Evolutionary conservation across 345 rosid genomes (phyloP).

Genomic region (Viola odorata): DNA sequence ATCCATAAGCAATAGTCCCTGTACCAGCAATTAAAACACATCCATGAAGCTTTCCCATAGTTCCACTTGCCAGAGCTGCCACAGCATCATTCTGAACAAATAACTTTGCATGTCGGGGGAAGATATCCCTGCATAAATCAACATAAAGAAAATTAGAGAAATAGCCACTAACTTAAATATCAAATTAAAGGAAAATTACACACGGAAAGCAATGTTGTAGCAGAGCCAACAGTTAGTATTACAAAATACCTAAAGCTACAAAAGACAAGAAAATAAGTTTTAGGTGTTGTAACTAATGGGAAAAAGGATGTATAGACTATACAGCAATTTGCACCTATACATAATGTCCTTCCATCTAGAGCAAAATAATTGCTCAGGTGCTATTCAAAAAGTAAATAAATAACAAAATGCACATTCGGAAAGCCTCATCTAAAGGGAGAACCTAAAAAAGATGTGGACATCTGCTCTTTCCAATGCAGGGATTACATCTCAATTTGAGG

Average conservation of each 20-base stretch:
- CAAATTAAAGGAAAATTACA: not conserved
- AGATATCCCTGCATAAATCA: slow-evolving; percentile 54
- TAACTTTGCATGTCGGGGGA: slow-evolving; percentile 65
- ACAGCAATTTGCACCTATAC: no score
- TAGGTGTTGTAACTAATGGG: no score
- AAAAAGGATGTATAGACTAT: no score
- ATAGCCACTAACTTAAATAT: not conserved
- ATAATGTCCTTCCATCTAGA: no score
- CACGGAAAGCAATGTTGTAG: not conserved
- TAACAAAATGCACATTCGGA: no score
- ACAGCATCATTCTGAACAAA: slow-evolving; percentile 92
- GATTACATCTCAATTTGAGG: no score
- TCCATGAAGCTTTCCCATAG: slow-evolving; percentile 94
- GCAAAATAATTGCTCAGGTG: no score
- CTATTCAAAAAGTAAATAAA: no score
- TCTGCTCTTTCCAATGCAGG: no score
- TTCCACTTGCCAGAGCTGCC: slow-evolving; percentile 95
- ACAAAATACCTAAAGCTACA: not conserved
- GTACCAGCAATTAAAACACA: slow-evolving; percentile 98
- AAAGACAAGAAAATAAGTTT: not conserved
- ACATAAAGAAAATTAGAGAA: not conserved
- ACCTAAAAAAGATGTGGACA: no score
- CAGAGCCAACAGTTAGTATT: not conserved
- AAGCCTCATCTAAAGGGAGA: no score
- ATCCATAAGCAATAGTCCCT: slow-evolving; percentile 91